Evolutionary conservation across 1,284 basidiomycete species (phyloP).

Genomic region (Pyrrhoderma lamaoense): DNA sequence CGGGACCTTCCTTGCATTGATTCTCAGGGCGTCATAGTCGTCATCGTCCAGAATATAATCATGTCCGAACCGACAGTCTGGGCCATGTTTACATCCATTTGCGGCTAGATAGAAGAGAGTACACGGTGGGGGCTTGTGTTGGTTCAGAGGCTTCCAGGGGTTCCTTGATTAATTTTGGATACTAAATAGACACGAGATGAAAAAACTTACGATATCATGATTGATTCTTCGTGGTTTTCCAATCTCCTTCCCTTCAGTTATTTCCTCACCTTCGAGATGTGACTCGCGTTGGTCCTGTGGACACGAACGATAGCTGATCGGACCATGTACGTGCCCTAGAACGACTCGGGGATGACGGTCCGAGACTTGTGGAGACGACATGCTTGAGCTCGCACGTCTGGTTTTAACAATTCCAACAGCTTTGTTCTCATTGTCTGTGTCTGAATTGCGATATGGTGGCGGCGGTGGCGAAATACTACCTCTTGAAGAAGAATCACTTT

Average conservation of each 20-base stretch:
- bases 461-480: conserved; percentile 11
- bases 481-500: neutral
- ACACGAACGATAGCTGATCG: conserved; percentile 12
- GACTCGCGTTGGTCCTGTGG: conserved; percentile 3
- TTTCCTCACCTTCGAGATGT: neutral
- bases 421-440: conserved; percentile 3
- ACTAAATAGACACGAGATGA: neutral
- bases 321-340: conserved; percentile 11
- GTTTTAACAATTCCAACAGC: neutral
- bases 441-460: conserved; percentile 8
- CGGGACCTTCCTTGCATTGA: conserved; percentile 51
- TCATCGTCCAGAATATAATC: conserved; percentile 48
- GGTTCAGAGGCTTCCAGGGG: conserved; percentile 13
- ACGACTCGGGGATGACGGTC: conserved; percentile 9
- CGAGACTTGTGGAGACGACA: conserved; percentile 1
- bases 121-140: conserved; percentile 56
- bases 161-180: neutral
- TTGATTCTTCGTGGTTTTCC: conserved; percentile 11
- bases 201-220: conserved; percentile 10
- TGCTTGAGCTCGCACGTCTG: neutral
- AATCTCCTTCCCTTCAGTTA: neutral
- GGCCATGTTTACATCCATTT: conserved; percentile 41
- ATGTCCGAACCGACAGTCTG: conserved; percentile 50
- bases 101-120: conserved; percentile 51
- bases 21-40: conserved; percentile 41